Evolutionary conservation across 75 land plant genomes (phyloP), one percentile per base, ranked within the genome.

Genomic region (Pinus taeda): DNA sequence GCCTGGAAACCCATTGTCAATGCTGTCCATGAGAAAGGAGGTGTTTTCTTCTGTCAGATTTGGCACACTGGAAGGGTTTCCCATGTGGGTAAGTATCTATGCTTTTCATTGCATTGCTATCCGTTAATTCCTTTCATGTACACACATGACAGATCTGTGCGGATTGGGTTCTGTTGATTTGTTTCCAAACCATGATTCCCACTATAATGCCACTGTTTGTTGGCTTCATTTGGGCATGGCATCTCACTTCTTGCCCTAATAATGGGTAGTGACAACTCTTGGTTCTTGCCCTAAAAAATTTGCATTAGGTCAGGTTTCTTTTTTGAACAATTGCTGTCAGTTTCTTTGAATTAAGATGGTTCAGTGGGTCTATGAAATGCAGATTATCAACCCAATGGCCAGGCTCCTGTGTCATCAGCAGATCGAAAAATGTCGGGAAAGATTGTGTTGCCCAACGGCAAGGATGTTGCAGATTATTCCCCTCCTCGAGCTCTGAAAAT

Each of bases 1-100:
- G 89, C 88, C 57, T 87, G 89, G 89, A 87, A 82, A 49, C 79
- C 89, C 14, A 82, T 87, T 78, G 89, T 85, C 21, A 71, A 87
- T 26, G 89, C 82, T 6, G 89, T 85, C 33, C 84, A 87, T 58
- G 78, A 87, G 29, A 87, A 87, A 53, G 83, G 83, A 4, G 87
- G 75, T 36, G 67, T 87, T 55, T 84, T 87, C 81, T 87, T 87
- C 60, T 75, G 76, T 57, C 88, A 87, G 57, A 71, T 88, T 33
- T 88, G 90, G 90, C 88, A 88, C 36, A 75, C 80, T 49, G 88
- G 90, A 42, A 82, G 90, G 57, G 79, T 71, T 55, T 86, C 88
- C 3, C 75, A 86, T 61, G 73, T 74, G 59, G 75, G 87, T 83
- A 78, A 8, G 57, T 57, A 45, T 45, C 8, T 45, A 6, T 45